Percentiles rank a stretch among this genome's conserved stretches.
These are phyloP conservation scores for Willaertia magna DNA, from an alignment of 208 protist genomes.

Conservation along the genomic window DNA sequence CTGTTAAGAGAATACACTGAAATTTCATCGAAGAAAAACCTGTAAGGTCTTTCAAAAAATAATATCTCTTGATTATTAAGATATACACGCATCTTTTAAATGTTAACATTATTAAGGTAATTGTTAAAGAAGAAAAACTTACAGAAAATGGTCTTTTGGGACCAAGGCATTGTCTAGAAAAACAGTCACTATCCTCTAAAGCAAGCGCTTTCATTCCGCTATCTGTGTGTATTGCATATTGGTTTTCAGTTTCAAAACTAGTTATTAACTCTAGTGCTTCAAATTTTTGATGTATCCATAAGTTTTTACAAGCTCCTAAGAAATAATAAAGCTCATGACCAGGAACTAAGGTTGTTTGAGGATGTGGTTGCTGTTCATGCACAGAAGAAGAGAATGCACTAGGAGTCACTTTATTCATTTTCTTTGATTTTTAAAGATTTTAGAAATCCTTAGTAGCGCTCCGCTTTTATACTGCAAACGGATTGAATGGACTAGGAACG, in stretches of 20 bases:
- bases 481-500: too few relatives aligned
- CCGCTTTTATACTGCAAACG: too few relatives aligned
- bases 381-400: too few relatives aligned
- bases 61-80: not conserved
- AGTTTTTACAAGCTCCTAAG: too few relatives aligned
- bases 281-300: too few relatives aligned
- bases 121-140: not conserved
- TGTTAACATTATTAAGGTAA: not conserved
- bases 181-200: not conserved
- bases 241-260: slow-evolving; percentile 3
- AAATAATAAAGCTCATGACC: too few relatives aligned
- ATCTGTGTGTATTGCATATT: not conserved
- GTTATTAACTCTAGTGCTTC: not conserved
- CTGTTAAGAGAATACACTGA: not conserved
- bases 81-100: not conserved
- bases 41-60: not conserved
- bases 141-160: not conserved
- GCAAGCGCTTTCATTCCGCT: not conserved
- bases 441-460: too few relatives aligned
- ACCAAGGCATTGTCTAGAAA: not conserved
- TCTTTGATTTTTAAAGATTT: too few relatives aligned
- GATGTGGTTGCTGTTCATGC: too few relatives aligned
- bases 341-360: too few relatives aligned
- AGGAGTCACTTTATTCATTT: too few relatives aligned
- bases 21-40: not conserved